Conservation (phyloP, 495 filamentous ascomycete genomes). For the Lasiosphaeris hirsuta region DNA sequence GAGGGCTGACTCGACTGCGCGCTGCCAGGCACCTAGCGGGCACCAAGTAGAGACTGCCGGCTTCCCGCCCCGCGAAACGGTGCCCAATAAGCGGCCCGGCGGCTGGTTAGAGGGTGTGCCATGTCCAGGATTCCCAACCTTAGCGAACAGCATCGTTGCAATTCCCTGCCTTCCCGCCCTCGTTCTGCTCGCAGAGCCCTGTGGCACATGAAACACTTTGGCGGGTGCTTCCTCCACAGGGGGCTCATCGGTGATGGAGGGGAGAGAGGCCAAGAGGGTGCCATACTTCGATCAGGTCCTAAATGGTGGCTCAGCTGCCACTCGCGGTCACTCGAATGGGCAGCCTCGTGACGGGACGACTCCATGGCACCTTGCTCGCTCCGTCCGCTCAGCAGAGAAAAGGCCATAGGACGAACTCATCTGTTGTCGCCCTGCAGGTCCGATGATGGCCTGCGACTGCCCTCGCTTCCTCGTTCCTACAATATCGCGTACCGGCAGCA, state of each 20-base stretch:
- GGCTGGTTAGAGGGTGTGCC: no score
- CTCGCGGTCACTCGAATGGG: slow-evolving; percentile 19
- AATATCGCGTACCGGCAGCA: neutral
- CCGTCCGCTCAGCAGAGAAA: slow-evolving; percentile 7
- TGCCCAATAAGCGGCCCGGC: neutral
- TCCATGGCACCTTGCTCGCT: neutral
- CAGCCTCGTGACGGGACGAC: slow-evolving; percentile 22
- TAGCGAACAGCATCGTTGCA: no score
- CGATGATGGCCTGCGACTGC: slow-evolving; percentile 21
- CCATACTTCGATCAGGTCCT: neutral
- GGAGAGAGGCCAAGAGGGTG: neutral
- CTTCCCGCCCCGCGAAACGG: slow-evolving; percentile 2
- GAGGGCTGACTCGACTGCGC: neutral
- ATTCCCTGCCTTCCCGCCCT: neutral
- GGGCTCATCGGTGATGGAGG: slow-evolving; percentile 12
- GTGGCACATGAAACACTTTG: slow-evolving; percentile 8
- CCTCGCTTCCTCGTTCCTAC: neutral
- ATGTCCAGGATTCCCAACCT: no score
- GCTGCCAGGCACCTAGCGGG: neutral
- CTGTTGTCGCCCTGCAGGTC: slow-evolving; percentile 13
- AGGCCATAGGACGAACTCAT: slow-evolving; percentile 8
- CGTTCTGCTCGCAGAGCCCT: neutral
- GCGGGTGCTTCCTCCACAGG: neutral
- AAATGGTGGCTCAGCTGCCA: slow-evolving; percentile 30
- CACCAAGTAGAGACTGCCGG: neutral